phyloP scores from a whole-genome alignment of 2,329 filamentous ascomycete species.

The Alternaria burnsii region DNA sequence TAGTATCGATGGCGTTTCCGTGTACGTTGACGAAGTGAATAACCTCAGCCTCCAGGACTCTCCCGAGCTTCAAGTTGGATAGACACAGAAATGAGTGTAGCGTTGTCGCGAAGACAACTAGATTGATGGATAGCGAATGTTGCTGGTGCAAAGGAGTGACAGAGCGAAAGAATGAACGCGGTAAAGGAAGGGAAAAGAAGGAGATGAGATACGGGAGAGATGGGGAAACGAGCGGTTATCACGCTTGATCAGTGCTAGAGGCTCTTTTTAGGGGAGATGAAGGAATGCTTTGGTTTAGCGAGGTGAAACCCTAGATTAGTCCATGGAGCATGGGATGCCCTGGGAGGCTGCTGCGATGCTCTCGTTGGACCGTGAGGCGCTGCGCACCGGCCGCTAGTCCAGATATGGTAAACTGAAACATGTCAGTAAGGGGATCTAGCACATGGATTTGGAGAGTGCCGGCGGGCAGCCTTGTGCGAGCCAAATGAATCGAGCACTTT shows the following conservation, averaged over 20 bases:
- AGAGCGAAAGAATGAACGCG: slow-evolving; percentile 39
- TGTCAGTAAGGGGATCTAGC: slow-evolving; percentile 35
- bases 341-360: slow-evolving; percentile 13
- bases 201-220: slow-evolving; percentile 12
- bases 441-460: slow-evolving; percentile 15
- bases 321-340: slow-evolving; percentile 23
- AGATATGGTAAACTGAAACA: slow-evolving; percentile 44
- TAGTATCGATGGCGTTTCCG: slow-evolving; percentile 4
- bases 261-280: slow-evolving; percentile 47
- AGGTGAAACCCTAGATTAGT: slow-evolving; percentile 46
- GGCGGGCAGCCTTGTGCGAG: slow-evolving; percentile 12
- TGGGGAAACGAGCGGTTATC: slow-evolving; percentile 37
- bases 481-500: not conserved
- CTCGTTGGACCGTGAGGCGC: slow-evolving; percentile 30
- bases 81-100: slow-evolving; percentile 43
- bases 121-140: slow-evolving; percentile 36
- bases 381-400: slow-evolving; percentile 34
- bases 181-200: slow-evolving; percentile 29
- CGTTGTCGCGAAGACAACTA: slow-evolving; percentile 26
- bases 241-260: slow-evolving; percentile 32
- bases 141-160: slow-evolving; percentile 35
- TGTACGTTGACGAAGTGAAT: slow-evolving; percentile 17
- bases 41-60: slow-evolving; percentile 41
- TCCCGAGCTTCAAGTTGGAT: slow-evolving; percentile 20
- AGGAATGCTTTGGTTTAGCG: slow-evolving; percentile 49